phyloP scores from a whole-genome alignment of 1,284 basidiomycete species.

The Singerocomus inundabilis region DNA sequence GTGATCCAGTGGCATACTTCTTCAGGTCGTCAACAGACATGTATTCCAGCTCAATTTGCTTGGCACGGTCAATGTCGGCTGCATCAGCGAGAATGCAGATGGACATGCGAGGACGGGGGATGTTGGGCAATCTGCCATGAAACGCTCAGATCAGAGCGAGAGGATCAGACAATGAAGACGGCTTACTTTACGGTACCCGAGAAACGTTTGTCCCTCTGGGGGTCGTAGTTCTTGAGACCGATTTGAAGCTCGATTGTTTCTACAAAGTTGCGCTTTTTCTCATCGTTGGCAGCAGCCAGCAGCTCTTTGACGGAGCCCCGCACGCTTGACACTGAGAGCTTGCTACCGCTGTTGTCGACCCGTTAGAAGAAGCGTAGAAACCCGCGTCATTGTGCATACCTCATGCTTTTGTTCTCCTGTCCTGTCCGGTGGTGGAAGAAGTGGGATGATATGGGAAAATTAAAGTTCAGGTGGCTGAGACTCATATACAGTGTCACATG shows the following conservation, averaged over 20 bases:
- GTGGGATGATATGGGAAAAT: slow-evolving; percentile 25
- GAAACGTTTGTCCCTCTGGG: slow-evolving; percentile 95
- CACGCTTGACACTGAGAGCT: slow-evolving; percentile 98
- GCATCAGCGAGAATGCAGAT: slow-evolving; percentile 99
- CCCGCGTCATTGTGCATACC: slow-evolving; percentile 13
- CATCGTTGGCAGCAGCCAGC: slow-evolving; percentile 72
- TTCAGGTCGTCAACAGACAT: slow-evolving; percentile 99
- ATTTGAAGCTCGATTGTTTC: slow-evolving; percentile 96
- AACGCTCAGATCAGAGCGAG: background rate
- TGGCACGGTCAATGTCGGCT: slow-evolving; percentile 97
- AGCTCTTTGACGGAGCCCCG: slow-evolving; percentile 92
- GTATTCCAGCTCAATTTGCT: slow-evolving; percentile 96
- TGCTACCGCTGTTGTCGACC: slow-evolving; percentile 38
- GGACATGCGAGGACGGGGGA: slow-evolving; percentile 98
- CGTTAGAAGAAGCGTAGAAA: slow-evolving; percentile 5
- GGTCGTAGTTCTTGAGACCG: slow-evolving; percentile 98
- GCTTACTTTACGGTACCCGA: slow-evolving; percentile 90
- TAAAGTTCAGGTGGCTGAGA: slow-evolving; percentile 35
- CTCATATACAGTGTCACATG: slow-evolving; percentile 38
- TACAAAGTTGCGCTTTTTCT: slow-evolving; percentile 87
- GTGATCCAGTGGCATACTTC: slow-evolving; percentile 61
- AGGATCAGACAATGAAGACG: background rate
- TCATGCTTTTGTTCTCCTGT: slow-evolving; percentile 30
- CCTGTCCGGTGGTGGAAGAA: slow-evolving; percentile 10
- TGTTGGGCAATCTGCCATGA: slow-evolving; percentile 78